phyloP scores from a whole-genome alignment of 768 basidiomycete species.

The Mycena galopus region DNA sequence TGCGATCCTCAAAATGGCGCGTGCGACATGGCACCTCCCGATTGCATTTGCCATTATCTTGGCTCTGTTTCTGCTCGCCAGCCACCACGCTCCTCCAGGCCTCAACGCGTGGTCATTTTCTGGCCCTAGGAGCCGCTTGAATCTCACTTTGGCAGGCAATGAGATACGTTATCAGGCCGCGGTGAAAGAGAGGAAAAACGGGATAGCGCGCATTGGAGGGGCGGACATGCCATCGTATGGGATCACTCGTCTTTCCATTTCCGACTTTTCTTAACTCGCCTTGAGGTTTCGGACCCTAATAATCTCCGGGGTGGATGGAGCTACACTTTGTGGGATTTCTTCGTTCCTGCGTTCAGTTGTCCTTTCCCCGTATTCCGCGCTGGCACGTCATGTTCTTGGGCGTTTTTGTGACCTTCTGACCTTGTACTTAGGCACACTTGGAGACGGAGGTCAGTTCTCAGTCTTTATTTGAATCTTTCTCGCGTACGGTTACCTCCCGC shows the following conservation, averaged over 20 bases:
- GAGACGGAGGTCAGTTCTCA: constrained; percentile 51
- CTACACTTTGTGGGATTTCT: constrained; percentile 46
- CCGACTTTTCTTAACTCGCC: not conserved
- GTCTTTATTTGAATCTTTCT: not conserved
- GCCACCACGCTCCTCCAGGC: no score
- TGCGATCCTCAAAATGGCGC: no score
- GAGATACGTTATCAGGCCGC: constrained; percentile 26
- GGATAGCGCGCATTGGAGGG: not conserved
- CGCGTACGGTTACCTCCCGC: no score
- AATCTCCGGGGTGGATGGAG: not conserved
- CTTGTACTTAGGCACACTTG: constrained; percentile 46
- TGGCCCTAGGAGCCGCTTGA: not conserved
- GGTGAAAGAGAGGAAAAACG: constrained; percentile 5
- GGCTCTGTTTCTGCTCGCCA: no score
- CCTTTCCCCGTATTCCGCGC: constrained; percentile 44
- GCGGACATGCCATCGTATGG: not conserved
- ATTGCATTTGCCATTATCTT: no score
- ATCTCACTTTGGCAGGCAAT: constrained; percentile 16
- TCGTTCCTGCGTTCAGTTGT: constrained; percentile 46
- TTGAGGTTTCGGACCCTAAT: constrained; percentile 8
- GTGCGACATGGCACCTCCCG: no score
- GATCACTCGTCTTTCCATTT: no score
- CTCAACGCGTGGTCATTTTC: no score
- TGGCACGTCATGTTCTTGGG: constrained; percentile 11
- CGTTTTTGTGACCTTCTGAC: not conserved